Base-by-base conservation (phyloP, 2,329 filamentous ascomycete species). In the Hansfordia pulvinata region DNA sequence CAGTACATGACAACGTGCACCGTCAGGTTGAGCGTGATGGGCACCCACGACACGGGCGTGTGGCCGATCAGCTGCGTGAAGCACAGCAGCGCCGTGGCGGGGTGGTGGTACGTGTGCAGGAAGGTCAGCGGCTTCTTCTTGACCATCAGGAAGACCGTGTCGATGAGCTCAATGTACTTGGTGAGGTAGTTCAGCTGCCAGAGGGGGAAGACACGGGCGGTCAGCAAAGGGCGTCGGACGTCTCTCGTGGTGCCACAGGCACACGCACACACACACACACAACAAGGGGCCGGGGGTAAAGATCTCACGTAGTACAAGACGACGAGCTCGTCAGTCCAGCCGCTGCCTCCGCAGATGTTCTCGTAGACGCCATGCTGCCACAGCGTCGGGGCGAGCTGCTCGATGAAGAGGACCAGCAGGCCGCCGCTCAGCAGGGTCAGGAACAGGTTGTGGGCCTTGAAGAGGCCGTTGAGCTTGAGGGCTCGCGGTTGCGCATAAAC, bases 121-220 rank as follows among this genome's bases (percentile, higher is more conserved):
- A 94, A 94, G 46, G 88, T 93, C 49, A 94, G 63, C 29, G 86
- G 88, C 77, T 94, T 94, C 78, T 94, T 94, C 76, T 94, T 94
- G 54, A 94, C 73, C 64, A 93, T 88, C 26, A 94, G 69, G 68
- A 94, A 94, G 51, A 88, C 76, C 32, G 86, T 94, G 56, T 94
- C 86, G 42, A 94, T 66, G 39, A 94, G 66, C 60, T 94, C 86
- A 42, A 93, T 70, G 57, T 93, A 94, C 60, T 94, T 94, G 60
- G 85, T 94, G 31, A 93, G 71, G 64, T 94, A 94, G 65, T 90
- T 94, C 50, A 94, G 70, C 85, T 93, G 48, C 11, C 25, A 22
- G n/a, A n/a, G 18, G 23, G 27, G 42, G 62, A 39, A 64, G 58
- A 42, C 36, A 22, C 26, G 10, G 11, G 6, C 15, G 16, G 23